Base-by-base conservation (phyloP, 495 filamentous ascomycete species). In the Hypoxylon crocopeplum region DNA sequence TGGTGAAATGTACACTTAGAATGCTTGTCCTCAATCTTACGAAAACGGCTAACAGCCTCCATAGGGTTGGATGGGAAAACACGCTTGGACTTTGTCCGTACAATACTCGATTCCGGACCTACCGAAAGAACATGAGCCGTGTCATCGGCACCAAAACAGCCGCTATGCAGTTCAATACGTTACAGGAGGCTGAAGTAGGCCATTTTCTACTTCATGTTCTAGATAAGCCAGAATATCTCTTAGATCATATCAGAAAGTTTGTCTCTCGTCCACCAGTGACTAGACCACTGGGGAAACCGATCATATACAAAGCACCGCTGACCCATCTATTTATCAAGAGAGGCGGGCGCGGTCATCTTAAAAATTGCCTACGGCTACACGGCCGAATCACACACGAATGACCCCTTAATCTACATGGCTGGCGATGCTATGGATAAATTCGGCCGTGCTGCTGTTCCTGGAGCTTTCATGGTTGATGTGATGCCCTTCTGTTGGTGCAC, bases 351-450 rank as follows among this genome's bases (percentile, higher is more conserved):
- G 0, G 51, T 80, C 4, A 78, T 82, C 6, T 56, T 83, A 0
- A 78, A 81, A 22, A 71, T 81, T 3, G 60, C 66, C 2, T 84
- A 83, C 44, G 80, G 78, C 11, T 83, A 84, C 46, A 79, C 66
- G 0, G 69, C 75, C 5, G 77, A 82, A 36, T 59, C 72, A 1
- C 64, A 73, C 30, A 46, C 45, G n/a, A 20, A 30, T 0, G 82
- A 84, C 56, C 72, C 71, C 27, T 58, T 84, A 1, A 70, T 84
- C 2, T 47, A 76, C 16, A 30, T 79, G 19, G 72, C 69, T 0
- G 70, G 71, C 10, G 40, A 73, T 11, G 66, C 72, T 1, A 65
- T 82, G 64, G 66, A 66, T 0, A 56, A 78, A 7, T 80, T 84
- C 48, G 55, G 62, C 0, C 40, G 48, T 1, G 74, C 79, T 3